Base-by-base conservation (phyloP, 805 yeast genomes). In the Saccharomycopsis fibuligera region DNA sequence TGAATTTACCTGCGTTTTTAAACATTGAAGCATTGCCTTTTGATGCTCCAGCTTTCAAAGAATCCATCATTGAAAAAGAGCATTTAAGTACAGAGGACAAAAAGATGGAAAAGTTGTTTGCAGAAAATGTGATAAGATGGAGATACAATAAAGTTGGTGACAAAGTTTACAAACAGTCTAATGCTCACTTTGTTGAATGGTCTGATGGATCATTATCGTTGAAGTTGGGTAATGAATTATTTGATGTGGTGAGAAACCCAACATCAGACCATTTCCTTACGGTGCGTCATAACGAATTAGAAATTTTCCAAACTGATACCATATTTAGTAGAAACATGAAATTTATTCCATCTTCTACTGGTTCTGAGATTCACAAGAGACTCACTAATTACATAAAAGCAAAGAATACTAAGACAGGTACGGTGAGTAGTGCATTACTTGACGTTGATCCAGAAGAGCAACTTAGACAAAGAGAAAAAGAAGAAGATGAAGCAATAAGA, bases 121-220 rank as follows among this genome's bases (percentile, higher is more conserved):
- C 83, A 54, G 89, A 86, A 59, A 91, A 89, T 63, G 88, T 96
- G 0, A 72, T 93, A 30, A 78, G 99, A 61, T 93, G 99, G 99
- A 79, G 96, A 66, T 91, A 90, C 64, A 81, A 80, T 52, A 77
- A 76, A n/a, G 69, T 74, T 46, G 81, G 80, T 38, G 88, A 83
- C 53, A 63, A 67, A 17, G 79, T 90, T 55, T 76, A 78, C 59
- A 86, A 86, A 58, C 95, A 89, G 62, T 83, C 95, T 8, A 93
- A 93, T 61, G 82, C 96, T 4, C 87, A 90, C 60, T 79, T 91
- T 49, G 76, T 93, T 31, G 85, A 87, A 63, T 93, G 99, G 99
- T 83, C 85, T 48, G 98, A 93, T 65, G 99, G 99, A 1, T 73
- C 87, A 3, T 67, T 80, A 54, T 89, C 97, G 2, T 69, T 93